phyloP scores from a whole-genome alignment of 306 rosid species.

The Cucurbita moschata region DNA sequence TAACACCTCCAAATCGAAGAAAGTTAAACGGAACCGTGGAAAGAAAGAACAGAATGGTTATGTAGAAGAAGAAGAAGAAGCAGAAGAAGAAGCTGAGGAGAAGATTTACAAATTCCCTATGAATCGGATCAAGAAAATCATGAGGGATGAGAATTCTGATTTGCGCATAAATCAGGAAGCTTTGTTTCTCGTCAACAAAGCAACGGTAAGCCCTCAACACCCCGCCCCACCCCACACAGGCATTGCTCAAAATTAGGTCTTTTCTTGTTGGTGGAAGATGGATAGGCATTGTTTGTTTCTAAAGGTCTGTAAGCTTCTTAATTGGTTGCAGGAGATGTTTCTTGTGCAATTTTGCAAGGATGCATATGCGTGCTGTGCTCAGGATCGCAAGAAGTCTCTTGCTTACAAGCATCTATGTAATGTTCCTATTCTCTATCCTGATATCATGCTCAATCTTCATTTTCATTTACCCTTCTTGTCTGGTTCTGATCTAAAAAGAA shows the following conservation, averaged over 20 bases:
- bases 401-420: slow-evolving; percentile 70
- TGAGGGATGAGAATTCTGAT: slow-evolving; percentile 38
- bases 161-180: slow-evolving; percentile 59
- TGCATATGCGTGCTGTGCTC: slow-evolving; percentile 27
- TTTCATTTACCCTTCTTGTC: background rate
- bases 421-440: background rate
- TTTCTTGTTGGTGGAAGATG: background rate
- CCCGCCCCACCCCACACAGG: background rate
- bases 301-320: background rate
- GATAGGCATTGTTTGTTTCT: background rate
- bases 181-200: slow-evolving; percentile 49
- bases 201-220: slow-evolving; percentile 28
- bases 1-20: slow-evolving; percentile 13
- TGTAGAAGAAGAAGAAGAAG: slow-evolving; percentile 16
- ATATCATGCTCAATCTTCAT: background rate
- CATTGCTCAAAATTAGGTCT: background rate
- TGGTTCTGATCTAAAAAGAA: background rate
- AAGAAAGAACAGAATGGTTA: slow-evolving; percentile 10
- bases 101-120: slow-evolving; percentile 46
- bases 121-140: slow-evolving; percentile 54
- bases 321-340: slow-evolving; percentile 64
- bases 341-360: slow-evolving; percentile 51
- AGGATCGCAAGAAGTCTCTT: slow-evolving; percentile 56
- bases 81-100: slow-evolving; percentile 22
- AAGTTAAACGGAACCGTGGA: slow-evolving; percentile 5